Base-by-base conservation (phyloP, 768 basidiomycete genomes). In the Hericium coralloides region DNA sequence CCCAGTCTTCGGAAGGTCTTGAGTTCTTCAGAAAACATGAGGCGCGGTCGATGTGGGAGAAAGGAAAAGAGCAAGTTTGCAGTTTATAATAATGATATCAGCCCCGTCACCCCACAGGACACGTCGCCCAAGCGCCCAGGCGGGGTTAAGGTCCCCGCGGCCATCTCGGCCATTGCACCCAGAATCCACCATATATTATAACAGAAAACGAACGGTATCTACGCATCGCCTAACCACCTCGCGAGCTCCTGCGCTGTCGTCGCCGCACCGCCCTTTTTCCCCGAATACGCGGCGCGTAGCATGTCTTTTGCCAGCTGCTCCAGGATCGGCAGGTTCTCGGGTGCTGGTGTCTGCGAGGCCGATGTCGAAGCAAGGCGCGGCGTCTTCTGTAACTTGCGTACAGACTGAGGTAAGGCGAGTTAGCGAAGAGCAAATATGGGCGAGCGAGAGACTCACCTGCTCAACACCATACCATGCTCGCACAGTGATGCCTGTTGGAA, bases 381-480 rank as follows among this genome's bases (percentile, higher is more conserved):
- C 4, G 26, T 38, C 12, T 55, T 49, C 18, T 38, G 43, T 10
- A 55, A 36, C 12, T 47, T 20, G 25, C 37, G 47, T n/a, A 45
- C 31, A 37, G n/a, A 48, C 55, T 55, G 31, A 31, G 2, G 17
- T 17, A 43, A 20, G 22, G 37, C 5, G 20, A 25, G 14, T 38
- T 12, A 50, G 49, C 20, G 49, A 39, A 36, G 6, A 39, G 12
- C 5, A 1, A n/a, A 20, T 15, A 18, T n/a, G n/a, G 14, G 20
- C 14, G 12, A 12, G 4, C 12, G 4, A 26, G 51, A 3, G 51
- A 49, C 84, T 47, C 62, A 92, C 92, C 47, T 89, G 75, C 67
- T 92, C 91, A 38, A 91, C 79, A 4, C 91, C 91, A 67, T 82
- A 84, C 92, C 91, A 93, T 7, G 89, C 88, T 25, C 90, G 74